These are phyloP conservation scores for Thuja plicata DNA, from an alignment of 83 land plant species.

Conservation along the genomic window DNA sequence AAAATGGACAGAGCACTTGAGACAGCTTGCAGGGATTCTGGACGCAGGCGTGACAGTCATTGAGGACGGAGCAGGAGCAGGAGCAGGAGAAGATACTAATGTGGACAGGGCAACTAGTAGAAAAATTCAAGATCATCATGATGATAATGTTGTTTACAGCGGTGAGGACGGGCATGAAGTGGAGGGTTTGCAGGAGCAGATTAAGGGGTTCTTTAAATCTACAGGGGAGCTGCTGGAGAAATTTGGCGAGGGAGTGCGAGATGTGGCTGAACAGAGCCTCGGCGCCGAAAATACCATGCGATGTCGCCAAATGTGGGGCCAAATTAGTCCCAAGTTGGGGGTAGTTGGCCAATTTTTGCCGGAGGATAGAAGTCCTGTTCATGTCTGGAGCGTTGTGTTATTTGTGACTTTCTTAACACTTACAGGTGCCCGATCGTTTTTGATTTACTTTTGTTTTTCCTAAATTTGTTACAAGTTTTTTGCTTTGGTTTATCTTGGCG, in stretches of 20 bases:
- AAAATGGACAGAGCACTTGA: neutral
- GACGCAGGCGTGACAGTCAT: neutral
- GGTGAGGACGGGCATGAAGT: constrained; percentile 3
- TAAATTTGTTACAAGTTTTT: too few species aligned
- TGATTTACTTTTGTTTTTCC: neutral
- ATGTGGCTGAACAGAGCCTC: constrained; percentile 52
- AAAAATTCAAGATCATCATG: neutral
- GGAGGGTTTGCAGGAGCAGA: constrained; percentile 58
- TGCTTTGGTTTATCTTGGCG: neutral
- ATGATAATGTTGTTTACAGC: neutral
- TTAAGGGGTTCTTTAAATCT: constrained; percentile 53
- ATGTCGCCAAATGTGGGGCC: constrained; percentile 29
- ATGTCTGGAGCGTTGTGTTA: constrained; percentile 56
- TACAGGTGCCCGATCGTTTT: constrained; percentile 25
- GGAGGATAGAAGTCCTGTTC: constrained; percentile 60
- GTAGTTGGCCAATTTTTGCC: constrained; percentile 63
- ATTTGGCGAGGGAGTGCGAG: constrained; percentile 50
- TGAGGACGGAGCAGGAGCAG: neutral
- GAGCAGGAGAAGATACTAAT: neutral
- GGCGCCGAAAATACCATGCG: constrained; percentile 43
- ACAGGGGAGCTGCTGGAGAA: constrained; percentile 53
- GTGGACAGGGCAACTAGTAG: neutral
- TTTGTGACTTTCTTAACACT: constrained; percentile 50
- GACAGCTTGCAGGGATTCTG: neutral
- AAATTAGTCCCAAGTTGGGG: constrained; percentile 26